A percentile compares a stretch with the other conserved stretches of the same genome.
phyloP scores from a whole-genome alignment of 1,284 basidiomycete species.

The Anthracocystis setariae region DNA sequence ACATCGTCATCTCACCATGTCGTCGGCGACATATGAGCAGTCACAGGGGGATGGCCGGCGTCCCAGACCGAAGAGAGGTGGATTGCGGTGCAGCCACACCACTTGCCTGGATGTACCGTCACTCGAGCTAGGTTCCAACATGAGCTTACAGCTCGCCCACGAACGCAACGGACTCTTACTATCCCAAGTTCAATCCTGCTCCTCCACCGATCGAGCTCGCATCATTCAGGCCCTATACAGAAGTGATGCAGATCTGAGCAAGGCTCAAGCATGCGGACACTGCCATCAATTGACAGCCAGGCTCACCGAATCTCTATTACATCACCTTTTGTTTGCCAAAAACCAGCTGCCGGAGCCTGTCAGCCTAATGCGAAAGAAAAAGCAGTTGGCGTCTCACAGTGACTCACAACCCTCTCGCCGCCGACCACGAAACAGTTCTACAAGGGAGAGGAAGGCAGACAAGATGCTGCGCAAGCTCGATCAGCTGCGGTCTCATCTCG shows the following conservation, averaged over 20 bases:
- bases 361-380: constrained; percentile 21
- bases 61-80: constrained; percentile 8
- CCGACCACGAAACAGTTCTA: constrained; percentile 5
- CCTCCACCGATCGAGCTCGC: constrained; percentile 3
- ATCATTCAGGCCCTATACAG: constrained; percentile 13
- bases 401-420: background rate
- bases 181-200: constrained; percentile 3
- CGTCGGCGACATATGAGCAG: background rate
- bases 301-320: constrained; percentile 34
- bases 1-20: background rate
- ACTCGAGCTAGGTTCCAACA: constrained; percentile 35
- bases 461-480: constrained; percentile 30
- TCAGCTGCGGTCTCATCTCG: constrained; percentile 17
- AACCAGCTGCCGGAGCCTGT: constrained; percentile 49
- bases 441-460: constrained; percentile 13
- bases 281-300: constrained; percentile 33
- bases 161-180: constrained; percentile 26
- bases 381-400: background rate
- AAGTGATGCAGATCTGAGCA: constrained; percentile 14
- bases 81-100: constrained; percentile 33
- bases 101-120: constrained; percentile 16
- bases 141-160: constrained; percentile 28
- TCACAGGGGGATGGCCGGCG: background rate
- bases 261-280: constrained; percentile 43
- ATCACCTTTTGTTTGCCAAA: constrained; percentile 48